Evolutionary conservation across 2,329 filamentous ascomycete species (phyloP).

Genomic region (Colletotrichum sp.): DNA sequence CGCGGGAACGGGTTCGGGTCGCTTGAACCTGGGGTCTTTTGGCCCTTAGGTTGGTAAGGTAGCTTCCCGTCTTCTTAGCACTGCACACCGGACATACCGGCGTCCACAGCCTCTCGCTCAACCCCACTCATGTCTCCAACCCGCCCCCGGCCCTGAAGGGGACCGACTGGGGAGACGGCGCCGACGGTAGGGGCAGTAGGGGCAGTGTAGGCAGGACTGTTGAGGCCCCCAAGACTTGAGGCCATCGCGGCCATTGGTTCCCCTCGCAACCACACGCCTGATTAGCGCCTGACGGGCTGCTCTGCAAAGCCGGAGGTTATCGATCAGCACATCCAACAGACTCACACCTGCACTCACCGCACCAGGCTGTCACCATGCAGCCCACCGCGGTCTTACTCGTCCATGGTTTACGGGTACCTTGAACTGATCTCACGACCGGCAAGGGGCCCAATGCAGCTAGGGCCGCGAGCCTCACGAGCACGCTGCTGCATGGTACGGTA

Average conservation of each 20-base stretch:
- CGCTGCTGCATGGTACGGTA: slow-evolving; percentile 8
- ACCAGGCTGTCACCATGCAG: not conserved
- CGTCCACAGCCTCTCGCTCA: slow-evolving; percentile 5
- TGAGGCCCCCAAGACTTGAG: slow-evolving; percentile 6
- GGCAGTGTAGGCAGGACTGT: not conserved
- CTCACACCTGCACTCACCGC: not conserved
- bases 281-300: slow-evolving; percentile 4
- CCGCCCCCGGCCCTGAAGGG: not conserved
- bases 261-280: not conserved
- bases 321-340: slow-evolving; percentile 18
- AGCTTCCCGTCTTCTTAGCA: not conserved
- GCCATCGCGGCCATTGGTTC: slow-evolving; percentile 13
- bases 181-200: not conserved
- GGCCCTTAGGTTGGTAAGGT: not conserved
- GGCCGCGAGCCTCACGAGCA: not conserved
- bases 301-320: not conserved
- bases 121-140: not conserved
- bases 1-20: not conserved
- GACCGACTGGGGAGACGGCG: not conserved
- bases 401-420: not conserved
- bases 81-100: slow-evolving; percentile 11
- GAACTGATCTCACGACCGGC: not conserved
- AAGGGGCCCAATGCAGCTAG: not conserved
- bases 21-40: not conserved
- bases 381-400: not conserved